Base-by-base conservation (phyloP, 768 basidiomycete genomes). In the Termitomyces sp. region DNA sequence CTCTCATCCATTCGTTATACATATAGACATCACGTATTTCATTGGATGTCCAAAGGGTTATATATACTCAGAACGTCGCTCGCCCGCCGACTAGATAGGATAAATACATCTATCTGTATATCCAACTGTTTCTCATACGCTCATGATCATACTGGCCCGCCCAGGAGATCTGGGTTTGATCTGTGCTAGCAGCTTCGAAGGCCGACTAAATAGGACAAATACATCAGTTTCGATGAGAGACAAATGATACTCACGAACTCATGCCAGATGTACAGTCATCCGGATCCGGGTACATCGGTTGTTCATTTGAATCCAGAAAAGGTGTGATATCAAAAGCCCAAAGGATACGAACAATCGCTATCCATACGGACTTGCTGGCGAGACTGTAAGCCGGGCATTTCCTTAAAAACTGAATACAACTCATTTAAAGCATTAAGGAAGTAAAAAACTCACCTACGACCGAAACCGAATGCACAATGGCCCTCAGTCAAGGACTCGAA, bases 261-360 rank as follows among this genome's bases (percentile, higher is more conserved):
- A 56, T 40, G 7, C 55, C 55, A 30, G 40, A 45, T 15, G 43
- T 50, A 30, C 55, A 56, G 28, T 50, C 50, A 37, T 22, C 37
- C 19, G 55, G 55, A 30, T 56, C 50, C 1, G 37, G 43, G 8
- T 42, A 21, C 11, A 42, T 42, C 12, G 42, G 42, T 10, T 22
- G 9, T 28, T 45, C 44, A 22, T 21, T 45, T 30, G 34, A 8
- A 50, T 56, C 55, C 48, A 50, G 32, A 40, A 24, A 26, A 38
- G 55, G 48, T 15, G 12, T 26, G 32, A 51, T 44, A 49, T 56
- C 43, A 28, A 56, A 56, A 21, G 55, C 55, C 48, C 55, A 56
- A 9, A 56, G 32, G n/a, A 56, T 35, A 32, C 49, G 49, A 34
- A 51, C 49, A 17, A 56, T 15, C 7, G 34, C 50, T 45, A 56